Conservation (phyloP, 805 yeast genomes). For the Zygoascus ofunaensis region DNA sequence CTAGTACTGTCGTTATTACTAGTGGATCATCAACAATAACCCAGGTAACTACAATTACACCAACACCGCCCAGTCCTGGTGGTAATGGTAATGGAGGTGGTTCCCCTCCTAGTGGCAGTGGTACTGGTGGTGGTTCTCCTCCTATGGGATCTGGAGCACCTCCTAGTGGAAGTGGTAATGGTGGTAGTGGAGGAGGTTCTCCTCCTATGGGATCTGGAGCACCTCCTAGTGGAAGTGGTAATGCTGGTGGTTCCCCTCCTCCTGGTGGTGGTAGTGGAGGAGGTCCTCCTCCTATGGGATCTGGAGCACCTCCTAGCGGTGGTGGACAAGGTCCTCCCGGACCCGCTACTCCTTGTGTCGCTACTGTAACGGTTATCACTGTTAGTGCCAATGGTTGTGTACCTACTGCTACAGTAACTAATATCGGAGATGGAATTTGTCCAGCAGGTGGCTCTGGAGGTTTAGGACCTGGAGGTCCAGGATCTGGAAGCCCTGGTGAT, state of each 20-base stretch:
- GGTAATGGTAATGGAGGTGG: not conserved
- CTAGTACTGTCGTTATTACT: not conserved
- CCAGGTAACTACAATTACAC: not conserved
- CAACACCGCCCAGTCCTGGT: not conserved
- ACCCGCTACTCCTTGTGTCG: conserved; percentile 5
- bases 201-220: not conserved
- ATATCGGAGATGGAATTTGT: conserved; percentile 3
- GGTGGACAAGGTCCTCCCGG: conserved; percentile 1
- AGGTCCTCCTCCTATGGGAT: not conserved
- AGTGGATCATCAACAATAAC: not conserved
- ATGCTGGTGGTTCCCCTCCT: not conserved
- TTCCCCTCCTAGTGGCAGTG: not conserved
- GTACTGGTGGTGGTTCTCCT: not conserved
- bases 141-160: not conserved
- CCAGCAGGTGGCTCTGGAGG: conserved; percentile 3
- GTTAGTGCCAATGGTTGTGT: conserved; percentile 4
- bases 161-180: not conserved
- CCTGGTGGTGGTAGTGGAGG: not conserved
- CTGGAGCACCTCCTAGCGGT: not conserved
- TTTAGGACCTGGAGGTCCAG: conserved; percentile 1
- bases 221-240: not conserved
- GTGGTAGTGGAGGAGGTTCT: not conserved
- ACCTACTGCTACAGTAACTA: conserved; percentile 9
- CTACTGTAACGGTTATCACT: conserved; percentile 5
- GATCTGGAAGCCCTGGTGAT: conserved; percentile 1